These are phyloP conservation scores for Lipomyces spencermartinsiae DNA, from an alignment of 805 yeast species.

Conservation along the genomic window DNA sequence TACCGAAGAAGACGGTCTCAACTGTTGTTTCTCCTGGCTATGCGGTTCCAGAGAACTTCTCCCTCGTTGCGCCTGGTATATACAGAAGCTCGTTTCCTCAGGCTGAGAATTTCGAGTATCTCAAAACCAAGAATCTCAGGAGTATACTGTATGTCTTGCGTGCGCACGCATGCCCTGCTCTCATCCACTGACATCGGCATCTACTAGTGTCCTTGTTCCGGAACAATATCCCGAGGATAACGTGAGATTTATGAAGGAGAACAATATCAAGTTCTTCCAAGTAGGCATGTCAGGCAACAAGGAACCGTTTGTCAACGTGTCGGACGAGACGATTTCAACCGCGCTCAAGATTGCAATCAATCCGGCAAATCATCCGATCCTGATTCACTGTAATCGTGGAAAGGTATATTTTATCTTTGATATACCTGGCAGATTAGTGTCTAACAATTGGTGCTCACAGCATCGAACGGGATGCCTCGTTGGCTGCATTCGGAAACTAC, in stretches of 20 bases:
- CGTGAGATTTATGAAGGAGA: constrained; percentile 61
- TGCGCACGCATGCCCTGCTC: background rate
- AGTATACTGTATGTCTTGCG: constrained; percentile 57
- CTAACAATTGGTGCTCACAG: constrained; percentile 20
- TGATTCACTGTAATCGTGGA: constrained; percentile 95
- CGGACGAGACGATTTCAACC: constrained; percentile 69
- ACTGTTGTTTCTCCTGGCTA: background rate
- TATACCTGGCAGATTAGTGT: background rate
- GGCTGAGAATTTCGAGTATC: constrained; percentile 76
- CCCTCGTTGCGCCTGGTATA: constrained; percentile 76
- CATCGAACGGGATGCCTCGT: constrained; percentile 96
- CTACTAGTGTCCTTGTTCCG: constrained; percentile 69
- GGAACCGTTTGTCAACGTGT: constrained; percentile 84
- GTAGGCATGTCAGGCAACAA: constrained; percentile 95
- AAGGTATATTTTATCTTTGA: constrained; percentile 49
- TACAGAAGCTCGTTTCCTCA: constrained; percentile 92
- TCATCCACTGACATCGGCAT: background rate
- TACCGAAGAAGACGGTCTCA: background rate
- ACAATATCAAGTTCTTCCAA: constrained; percentile 76
- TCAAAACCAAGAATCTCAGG: constrained; percentile 66
- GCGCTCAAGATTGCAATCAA: constrained; percentile 82
- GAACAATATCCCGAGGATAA: constrained; percentile 90
- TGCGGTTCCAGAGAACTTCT: constrained; percentile 80
- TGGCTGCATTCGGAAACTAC: constrained; percentile 87
- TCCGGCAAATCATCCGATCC: constrained; percentile 87